Base-by-base conservation (phyloP, 1,139 yeast genomes). In the Yamadazyma jaroonii region DNA sequence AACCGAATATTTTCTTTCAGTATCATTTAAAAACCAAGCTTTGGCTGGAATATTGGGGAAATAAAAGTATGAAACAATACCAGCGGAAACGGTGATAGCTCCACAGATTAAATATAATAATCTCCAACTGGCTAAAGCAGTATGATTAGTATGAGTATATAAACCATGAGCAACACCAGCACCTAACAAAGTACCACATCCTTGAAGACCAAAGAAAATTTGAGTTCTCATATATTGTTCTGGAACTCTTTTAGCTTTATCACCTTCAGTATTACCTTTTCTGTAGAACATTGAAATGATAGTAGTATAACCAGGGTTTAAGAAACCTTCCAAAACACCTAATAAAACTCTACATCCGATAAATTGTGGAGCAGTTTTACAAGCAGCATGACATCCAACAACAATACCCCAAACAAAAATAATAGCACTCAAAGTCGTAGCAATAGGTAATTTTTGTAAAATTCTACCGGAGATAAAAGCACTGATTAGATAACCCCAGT, bases 381-480 rank as follows among this genome's bases (percentile, higher is more conserved):
- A 51, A 3, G 76, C 76, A 24, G 77, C 66, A 46, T 74, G 79
- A 20, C 72, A 71, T 29, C 73, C 62, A 32, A 78, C 54, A 6
- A 74, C 62, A 5, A 67, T 51, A 3, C 81, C 77, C 84, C 84
- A 79, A 4, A 62, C 41, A 6, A 72, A 48, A 34, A 77, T 61
- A 46, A 65, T 63, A 3, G 52, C 41, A 8, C 76, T 70, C 23
- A 76, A 58, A 30, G 67, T 64, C 47, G 74, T 77, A 2, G 77
- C 79, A 15, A 79, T 61, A 3, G 83, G 82, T 38, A 62, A 68
- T 41, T 63, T 65, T 52, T 79, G 78, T 31, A 79, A 56, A 21
- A 78, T 49, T 47, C 63, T 70, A 38, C 73, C 67, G 17, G 73
- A 74, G 29, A 83, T 81, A 42, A 72, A 63, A 34, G 77, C 77